Evolutionary conservation across 148 eudicot species (phyloP).

Genomic region (Vaccinium myrtillus): DNA sequence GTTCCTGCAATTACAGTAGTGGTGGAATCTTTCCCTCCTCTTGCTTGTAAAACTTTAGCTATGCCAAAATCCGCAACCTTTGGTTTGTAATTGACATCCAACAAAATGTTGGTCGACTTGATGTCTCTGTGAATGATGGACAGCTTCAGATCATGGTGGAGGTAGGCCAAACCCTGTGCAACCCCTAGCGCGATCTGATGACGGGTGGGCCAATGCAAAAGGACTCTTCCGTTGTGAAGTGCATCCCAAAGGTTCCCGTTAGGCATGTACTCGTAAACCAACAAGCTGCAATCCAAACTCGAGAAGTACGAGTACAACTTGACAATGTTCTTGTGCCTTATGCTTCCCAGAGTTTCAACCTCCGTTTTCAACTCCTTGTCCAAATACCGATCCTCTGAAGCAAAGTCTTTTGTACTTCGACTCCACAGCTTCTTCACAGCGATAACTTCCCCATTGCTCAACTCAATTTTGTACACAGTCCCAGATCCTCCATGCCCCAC

Average conservation of each 20-base stretch:
- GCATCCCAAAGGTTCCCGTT: constrained; percentile 98
- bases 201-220: constrained; percentile 80
- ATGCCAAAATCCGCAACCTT: constrained; percentile 97
- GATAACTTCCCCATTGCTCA: constrained; percentile 67
- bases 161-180: constrained; percentile 92
- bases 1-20: constrained; percentile 83
- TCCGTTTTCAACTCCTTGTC: constrained; percentile 80
- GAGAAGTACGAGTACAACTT: constrained; percentile 79
- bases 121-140: constrained; percentile 89
- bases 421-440: constrained; percentile 94
- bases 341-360: constrained; percentile 83
- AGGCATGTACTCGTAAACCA: constrained; percentile 94
- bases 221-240: constrained; percentile 64
- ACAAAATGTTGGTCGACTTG: constrained; percentile 84
- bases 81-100: constrained; percentile 72
- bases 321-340: constrained; percentile 94
- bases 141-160: constrained; percentile 80
- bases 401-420: constrained; percentile 49
- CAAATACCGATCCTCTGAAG: constrained; percentile 44
- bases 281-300: constrained; percentile 60
- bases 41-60: constrained; percentile 82
- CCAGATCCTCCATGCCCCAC: constrained; percentile 95
- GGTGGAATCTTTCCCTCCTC: constrained; percentile 63
- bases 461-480: constrained; percentile 71
- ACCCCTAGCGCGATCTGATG: constrained; percentile 81